Evolutionary conservation across 768 basidiomycete species (phyloP).

Genomic region (Panaeolus papilionaceus): DNA sequence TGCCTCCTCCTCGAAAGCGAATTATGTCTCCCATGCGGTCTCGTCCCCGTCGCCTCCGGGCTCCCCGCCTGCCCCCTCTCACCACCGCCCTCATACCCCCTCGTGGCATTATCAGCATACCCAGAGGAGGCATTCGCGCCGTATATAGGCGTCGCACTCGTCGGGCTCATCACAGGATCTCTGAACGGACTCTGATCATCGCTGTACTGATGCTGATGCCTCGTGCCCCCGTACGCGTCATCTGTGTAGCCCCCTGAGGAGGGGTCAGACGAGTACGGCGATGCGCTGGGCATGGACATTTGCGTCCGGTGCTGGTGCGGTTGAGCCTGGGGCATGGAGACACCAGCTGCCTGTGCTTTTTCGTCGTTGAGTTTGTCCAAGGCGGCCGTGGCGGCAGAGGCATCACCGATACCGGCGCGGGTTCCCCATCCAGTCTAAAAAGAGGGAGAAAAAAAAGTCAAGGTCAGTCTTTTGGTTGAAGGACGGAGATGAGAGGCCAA

Average conservation of each 20-base stretch:
- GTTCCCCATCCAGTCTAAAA: constrained; percentile 91
- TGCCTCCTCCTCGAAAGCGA: constrained; percentile 20
- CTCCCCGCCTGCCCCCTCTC: constrained; percentile 6
- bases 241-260: not conserved
- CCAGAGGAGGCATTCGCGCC: not conserved
- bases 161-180: constrained; percentile 30
- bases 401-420: constrained; percentile 92
- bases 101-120: too few relatives aligned
- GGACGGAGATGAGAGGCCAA: not conserved
- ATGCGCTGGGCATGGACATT: not conserved
- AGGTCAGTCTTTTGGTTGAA: too few relatives aligned
- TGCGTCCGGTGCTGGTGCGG: constrained; percentile 15
- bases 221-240: not conserved
- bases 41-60: not conserved
- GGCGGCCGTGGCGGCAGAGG: constrained; percentile 76
- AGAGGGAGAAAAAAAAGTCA: constrained; percentile 15
- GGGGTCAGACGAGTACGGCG: not conserved
- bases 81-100: too few relatives aligned
- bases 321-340: constrained; percentile 29
- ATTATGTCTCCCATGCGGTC: constrained; percentile 5
- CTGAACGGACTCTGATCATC: constrained; percentile 23
- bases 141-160: constrained; percentile 20
- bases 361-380: constrained; percentile 49
- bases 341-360: constrained; percentile 25
- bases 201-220: constrained; percentile 14